phyloP scores from a whole-genome alignment of 176 grass and related monocot genomes.

The Lolium multiflorum region DNA sequence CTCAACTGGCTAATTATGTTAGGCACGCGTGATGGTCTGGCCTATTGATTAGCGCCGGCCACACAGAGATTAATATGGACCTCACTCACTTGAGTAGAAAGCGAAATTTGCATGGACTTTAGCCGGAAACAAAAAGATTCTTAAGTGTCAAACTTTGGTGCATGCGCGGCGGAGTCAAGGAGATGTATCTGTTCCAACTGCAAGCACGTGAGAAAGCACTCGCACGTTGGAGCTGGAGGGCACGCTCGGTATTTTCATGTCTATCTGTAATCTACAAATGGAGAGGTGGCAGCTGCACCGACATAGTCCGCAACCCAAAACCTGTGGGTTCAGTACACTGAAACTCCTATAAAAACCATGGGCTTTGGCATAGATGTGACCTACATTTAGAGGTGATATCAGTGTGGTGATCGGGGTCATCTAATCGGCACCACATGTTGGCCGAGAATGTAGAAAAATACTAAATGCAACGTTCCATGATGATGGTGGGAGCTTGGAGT shows the following conservation, averaged over 20 bases:
- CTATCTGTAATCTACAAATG: neutral
- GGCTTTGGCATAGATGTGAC: neutral
- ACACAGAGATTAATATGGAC: neutral
- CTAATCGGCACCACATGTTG: neutral
- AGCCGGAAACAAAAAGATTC: neutral
- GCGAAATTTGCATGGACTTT: neutral
- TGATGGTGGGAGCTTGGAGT: neutral
- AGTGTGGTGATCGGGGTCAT: neutral
- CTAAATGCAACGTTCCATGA: neutral
- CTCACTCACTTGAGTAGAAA: constrained; percentile 20
- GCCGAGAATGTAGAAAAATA: neutral
- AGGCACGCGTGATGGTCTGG: neutral
- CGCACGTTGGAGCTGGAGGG: neutral
- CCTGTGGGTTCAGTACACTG: neutral
- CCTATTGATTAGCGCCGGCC: neutral
- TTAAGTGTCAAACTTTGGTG: constrained; percentile 11
- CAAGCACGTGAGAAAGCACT: constrained; percentile 40
- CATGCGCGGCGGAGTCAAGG: constrained; percentile 13
- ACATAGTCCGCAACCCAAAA: neutral
- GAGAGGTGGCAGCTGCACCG: neutral
- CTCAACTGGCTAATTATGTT: neutral
- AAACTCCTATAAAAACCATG: neutral
- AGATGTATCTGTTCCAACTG: neutral
- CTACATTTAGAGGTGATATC: neutral
- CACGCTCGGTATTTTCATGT: neutral